Evolutionary conservation across 2,329 filamentous ascomycete genomes (phyloP), one percentile per base, ranked within the genome.

Genomic region (Diaporthe capsici): DNA sequence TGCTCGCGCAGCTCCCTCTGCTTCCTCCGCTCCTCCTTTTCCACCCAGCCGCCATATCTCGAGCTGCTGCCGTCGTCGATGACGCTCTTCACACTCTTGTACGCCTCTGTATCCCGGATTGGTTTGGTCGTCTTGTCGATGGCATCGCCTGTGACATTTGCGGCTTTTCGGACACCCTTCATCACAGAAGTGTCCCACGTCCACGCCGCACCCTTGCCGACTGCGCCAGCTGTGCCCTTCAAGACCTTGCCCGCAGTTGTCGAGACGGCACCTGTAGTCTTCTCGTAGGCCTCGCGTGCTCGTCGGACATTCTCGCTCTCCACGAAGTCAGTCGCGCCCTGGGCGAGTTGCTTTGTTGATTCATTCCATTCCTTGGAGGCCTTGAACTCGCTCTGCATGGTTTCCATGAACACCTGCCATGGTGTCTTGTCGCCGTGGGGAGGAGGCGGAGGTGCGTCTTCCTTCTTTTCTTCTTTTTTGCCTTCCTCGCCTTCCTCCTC

Each of bases 341-440:
- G 95, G 25, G 95, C 94, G 57, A 99, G 90, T 79, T 97, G 95
- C 87, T 99, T 98, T 57, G 96, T 99, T 58, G 95, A 98, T 83
- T 99, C 97, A 82, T 99, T 98, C 97, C 97, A 99, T 84, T 99
- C 97, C 83, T 98, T 98, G 22, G 96, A 98, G 71, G 95, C 94
- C 85, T 98, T 95, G 86, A 99, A 98, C 85, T 99, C 97, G 75
- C 89, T 90, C 84, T 95, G 92, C 85, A 99, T 91, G n/a, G 97
- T 99, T 83, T 99, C 97, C 82, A 95, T 95, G 87, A 99, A 99
- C 44, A 99, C 97, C 84, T 98, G 95, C 96, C 97, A 98, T 72
- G 97, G 97, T 4, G 96, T 97, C 89, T 99, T 99, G 87, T 98
- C 95, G 77, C 97, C 97, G 82, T 99, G 97, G 28, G 96, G 96